A percentile compares a stretch with the other conserved stretches of the same genome.
These are phyloP conservation scores for Dothidotthia symphoricarpi DNA, from an alignment of 2,329 filamentous ascomycete species.

Conservation along the genomic window DNA sequence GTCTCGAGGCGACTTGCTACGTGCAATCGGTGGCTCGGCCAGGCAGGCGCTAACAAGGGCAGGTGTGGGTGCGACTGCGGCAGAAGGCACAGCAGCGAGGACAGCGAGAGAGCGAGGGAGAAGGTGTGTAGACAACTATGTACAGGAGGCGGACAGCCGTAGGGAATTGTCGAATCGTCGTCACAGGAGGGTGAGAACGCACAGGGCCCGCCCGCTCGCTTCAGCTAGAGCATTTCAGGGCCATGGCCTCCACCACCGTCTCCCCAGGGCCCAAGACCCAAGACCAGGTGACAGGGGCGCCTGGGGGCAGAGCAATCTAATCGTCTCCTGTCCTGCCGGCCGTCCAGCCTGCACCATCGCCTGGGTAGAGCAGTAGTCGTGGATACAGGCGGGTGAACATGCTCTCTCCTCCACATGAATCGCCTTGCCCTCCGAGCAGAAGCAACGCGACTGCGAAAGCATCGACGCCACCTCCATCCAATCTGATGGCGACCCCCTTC, in stretches of 20 bases:
- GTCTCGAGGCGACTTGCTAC: no score
- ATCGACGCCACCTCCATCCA: no score
- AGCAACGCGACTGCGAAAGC: no score
- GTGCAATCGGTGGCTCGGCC: constrained; percentile 1
- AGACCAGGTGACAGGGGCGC: constrained; percentile 9
- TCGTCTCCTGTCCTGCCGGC: constrained; percentile 1
- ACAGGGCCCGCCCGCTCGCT: constrained; percentile 8
- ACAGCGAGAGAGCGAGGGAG: constrained; percentile 1
- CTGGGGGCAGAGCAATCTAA: constrained; percentile 6
- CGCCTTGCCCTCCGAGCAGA: no score
- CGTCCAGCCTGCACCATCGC: no score
- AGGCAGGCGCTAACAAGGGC: neutral
- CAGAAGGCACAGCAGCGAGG: neutral
- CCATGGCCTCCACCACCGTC: constrained; percentile 3
- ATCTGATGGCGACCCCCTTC: no score
- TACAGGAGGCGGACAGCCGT: constrained; percentile 5
- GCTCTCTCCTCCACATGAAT: no score
- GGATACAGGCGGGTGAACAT: neutral
- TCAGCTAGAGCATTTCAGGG: constrained; percentile 7
- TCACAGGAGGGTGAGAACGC: constrained; percentile 9
- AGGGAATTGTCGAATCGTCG: constrained; percentile 8
- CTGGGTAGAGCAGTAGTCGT: neutral
- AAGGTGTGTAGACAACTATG: constrained; percentile 3
- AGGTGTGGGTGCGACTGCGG: neutral
- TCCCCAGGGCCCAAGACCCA: no score